A percentile compares a stretch with the other conserved stretches of the same genome.
Evolutionary conservation across 352 stramenopile genomes (phyloP).

Genomic region (Plasmopara muralis): DNA sequence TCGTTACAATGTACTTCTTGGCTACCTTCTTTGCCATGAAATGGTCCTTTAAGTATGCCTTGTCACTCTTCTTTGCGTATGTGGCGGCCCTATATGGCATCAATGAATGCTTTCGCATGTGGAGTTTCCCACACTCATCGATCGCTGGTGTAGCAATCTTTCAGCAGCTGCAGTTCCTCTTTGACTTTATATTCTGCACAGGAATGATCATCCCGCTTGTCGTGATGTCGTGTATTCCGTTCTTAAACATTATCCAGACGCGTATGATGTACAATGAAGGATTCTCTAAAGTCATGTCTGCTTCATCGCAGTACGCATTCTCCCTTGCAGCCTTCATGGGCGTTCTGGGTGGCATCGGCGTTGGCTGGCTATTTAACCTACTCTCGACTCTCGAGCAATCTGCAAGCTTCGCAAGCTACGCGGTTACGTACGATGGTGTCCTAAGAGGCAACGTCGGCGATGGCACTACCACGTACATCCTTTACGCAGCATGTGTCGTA

Average conservation of each 20-base stretch:
- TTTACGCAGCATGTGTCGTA: constrained; percentile 41
- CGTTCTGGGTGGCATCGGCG: constrained; percentile 46
- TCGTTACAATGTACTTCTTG: constrained; percentile 45
- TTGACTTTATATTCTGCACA: constrained; percentile 70
- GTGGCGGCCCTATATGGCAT: constrained; percentile 54
- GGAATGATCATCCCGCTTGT: constrained; percentile 59
- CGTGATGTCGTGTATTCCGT: constrained; percentile 63
- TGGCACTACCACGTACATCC: constrained; percentile 49
- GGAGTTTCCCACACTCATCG: constrained; percentile 50
- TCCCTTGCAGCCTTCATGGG: constrained; percentile 64
- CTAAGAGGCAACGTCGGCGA: constrained; percentile 47
- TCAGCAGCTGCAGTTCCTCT: constrained; percentile 73
- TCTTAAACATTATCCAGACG: constrained; percentile 76
- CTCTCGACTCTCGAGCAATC: constrained; percentile 58
- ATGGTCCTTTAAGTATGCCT: constrained; percentile 31
- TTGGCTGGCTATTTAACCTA: constrained; percentile 64
- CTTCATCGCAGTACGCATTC: constrained; percentile 72
- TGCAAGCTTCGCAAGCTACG: constrained; percentile 62
- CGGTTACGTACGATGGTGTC: constrained; percentile 48
- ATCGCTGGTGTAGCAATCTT: constrained; percentile 50
- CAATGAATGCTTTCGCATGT: constrained; percentile 72
- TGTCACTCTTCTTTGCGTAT: constrained; percentile 65
- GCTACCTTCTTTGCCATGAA: constrained; percentile 33
- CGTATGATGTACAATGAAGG: constrained; percentile 86
- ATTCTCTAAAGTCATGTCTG: constrained; percentile 75